Evolutionary conservation across 1,284 basidiomycete species (phyloP).

Genomic region (Ganoderma lingzhi): DNA sequence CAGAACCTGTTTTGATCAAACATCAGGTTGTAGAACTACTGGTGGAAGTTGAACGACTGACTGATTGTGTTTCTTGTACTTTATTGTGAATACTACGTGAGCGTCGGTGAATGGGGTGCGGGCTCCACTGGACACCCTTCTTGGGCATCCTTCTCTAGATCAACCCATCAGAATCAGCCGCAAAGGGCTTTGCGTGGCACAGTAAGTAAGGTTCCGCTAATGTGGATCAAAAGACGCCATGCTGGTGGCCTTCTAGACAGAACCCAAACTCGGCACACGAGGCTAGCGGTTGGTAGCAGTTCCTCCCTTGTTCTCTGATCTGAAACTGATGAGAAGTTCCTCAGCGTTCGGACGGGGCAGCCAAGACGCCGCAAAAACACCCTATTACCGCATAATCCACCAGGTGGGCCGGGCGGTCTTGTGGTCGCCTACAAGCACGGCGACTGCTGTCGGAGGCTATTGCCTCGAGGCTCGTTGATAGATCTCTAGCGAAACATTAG

Average conservation of each 20-base stretch:
- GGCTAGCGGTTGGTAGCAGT: constrained; percentile 4
- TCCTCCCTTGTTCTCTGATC: neutral
- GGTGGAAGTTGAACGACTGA: neutral
- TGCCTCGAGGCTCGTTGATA: constrained; percentile 2
- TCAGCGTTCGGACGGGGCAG: constrained; percentile 4
- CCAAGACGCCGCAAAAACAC: neutral
- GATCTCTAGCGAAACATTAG: neutral
- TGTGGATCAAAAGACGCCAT: neutral
- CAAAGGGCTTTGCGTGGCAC: neutral
- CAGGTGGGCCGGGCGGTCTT: neutral
- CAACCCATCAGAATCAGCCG: neutral
- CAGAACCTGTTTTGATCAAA: neutral
- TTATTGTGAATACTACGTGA: neutral
- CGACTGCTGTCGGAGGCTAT: neutral
- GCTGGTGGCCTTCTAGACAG: neutral
- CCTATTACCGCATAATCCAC: neutral
- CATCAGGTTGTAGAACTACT: neutral
- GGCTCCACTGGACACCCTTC: neutral
- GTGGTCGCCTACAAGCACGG: neutral
- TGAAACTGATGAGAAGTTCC: constrained; percentile 4
- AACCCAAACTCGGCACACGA: neutral
- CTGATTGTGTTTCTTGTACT: neutral
- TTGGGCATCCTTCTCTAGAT: neutral
- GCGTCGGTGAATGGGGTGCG: neutral
- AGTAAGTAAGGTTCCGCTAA: neutral